Evolutionary conservation across 768 basidiomycete genomes (phyloP), one percentile per base, ranked within the genome.

Genomic region (Amanita molliuscula): DNA sequence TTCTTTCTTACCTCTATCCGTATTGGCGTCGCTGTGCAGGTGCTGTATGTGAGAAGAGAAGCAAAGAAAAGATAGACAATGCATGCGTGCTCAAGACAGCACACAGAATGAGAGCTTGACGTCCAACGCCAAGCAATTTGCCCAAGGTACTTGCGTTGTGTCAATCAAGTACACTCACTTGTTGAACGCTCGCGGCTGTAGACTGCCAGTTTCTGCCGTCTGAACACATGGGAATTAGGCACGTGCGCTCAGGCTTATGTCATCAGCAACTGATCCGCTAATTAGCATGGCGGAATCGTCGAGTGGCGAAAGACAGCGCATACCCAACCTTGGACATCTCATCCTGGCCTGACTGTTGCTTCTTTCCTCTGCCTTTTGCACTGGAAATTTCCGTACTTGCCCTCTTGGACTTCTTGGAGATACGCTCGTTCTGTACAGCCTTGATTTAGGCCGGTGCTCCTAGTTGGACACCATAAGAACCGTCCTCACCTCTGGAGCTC

Each of bases 61-160:
- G 65, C 82, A 84, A 62, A 82, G 63, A 35, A 84, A 63, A 55
- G 75, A 77, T 58, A 71, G 74, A 62, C 82, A 66, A 64, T 62
- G 73, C 84, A 87, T 85, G 75, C 60, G 46, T 47, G 46, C 46
- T 31, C 31, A 15, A 34, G 7, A 21, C 33, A 25, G 33, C 45
- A 47, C 44, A 16, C 20, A n/a, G 20, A 34, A 34, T n/a, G 26
- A 28, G 9, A 21, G 16, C 44, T 46, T 46, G 44, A 46, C 20
- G 29, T 21, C n/a, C 16, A 18, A 34, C 25, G 44, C 16, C 33
- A 46, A 46, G 65, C 55, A 62, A 44, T 53, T 63, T 62, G 68
- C 67, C 58, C 35, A n/a, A 29, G 28, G 11, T 33, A 28, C 26
- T 41, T 28, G n/a, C 15, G 29, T 28, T 42, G 47, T 10, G 37